phyloP scores from a whole-genome alignment of 352 stramenopile species.

The Pythium oligandrum region DNA sequence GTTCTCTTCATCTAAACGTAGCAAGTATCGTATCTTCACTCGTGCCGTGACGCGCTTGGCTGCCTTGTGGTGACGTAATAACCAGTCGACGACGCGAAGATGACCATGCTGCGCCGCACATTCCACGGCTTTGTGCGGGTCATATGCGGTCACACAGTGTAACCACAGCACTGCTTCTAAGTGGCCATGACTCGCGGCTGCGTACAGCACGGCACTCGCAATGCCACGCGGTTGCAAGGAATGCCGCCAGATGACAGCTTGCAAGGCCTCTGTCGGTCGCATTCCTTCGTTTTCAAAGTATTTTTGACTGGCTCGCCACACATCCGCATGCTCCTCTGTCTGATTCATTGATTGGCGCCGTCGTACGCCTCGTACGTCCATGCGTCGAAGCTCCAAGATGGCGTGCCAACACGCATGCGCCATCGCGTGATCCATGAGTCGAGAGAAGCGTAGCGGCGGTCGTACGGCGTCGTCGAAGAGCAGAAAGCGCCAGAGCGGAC shows the following conservation, averaged over 20 bases:
- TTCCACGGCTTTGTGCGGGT: slow-evolving; percentile 8
- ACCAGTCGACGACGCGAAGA: slow-evolving; percentile 4
- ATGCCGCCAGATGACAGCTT: slow-evolving; percentile 2
- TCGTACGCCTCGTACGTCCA: neutral
- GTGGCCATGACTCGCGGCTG: slow-evolving; percentile 4
- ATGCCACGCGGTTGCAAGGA: slow-evolving; percentile 2
- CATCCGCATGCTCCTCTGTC: neutral
- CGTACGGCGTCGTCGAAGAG: slow-evolving; percentile 4
- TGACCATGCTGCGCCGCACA: slow-evolving; percentile 3
- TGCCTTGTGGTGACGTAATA: slow-evolving; percentile 3
- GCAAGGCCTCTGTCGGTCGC: neutral
- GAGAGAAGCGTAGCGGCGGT: neutral
- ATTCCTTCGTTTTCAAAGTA: neutral
- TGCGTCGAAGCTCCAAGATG: slow-evolving; percentile 2
- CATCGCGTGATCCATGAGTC: slow-evolving; percentile 5
- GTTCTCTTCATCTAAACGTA: slow-evolving; percentile 3
- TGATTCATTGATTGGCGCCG: neutral
- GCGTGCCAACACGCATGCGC: slow-evolving; percentile 10
- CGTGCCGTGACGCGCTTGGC: neutral
- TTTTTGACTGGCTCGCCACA: neutral
- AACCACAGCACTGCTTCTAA: slow-evolving; percentile 10
- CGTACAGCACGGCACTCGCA: slow-evolving; percentile 8
- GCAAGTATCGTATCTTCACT: slow-evolving; percentile 4
- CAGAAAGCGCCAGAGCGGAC: slow-evolving; percentile 12
- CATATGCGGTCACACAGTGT: slow-evolving; percentile 6